Evolutionary conservation across 139 green algal genomes (phyloP), one percentile per base, ranked within the genome.

Genomic region (Pleodorina starrii): DNA sequence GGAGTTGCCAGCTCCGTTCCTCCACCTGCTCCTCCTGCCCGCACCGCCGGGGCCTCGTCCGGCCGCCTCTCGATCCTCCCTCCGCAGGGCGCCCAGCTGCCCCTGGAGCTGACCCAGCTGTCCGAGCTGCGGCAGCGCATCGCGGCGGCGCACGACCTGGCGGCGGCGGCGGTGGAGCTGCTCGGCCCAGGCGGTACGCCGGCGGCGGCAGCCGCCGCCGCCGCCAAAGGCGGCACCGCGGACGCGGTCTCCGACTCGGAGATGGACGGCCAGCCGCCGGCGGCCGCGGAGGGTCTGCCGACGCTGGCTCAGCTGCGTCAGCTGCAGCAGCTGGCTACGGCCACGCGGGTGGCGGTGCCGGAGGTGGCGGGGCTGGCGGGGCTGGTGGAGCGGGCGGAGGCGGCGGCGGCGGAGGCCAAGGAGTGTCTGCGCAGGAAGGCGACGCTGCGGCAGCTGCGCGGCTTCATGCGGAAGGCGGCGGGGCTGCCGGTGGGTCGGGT

Each of bases 81-180:
- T n/a, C n/a, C 51, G 2, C 57, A 86, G 79, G 79, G 50, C 38
- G 38, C 57, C 27, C 25, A 48, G 25, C 66, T 25, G 89, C 94
- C 59, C 71, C 90, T 96, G 21, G 84, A 85, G 11, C 73, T 97
- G 38, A 91, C 92, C 1, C 88, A 95, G 73, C 80, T 92, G 43
- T 66, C 92, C 74, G 29, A 72, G 48, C 90, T 96, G 50, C 86
- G 71, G 7, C 68, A 91, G 75, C 84, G 90, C 16, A 59, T 96
- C 40, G 69, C 79, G 23, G 68, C 74, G 2, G 92, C 73, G 0
- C 71, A 90, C n/a, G 91, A 92, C 83, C 84, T 97, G 74, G 91
- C 63, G 12, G 87, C 93, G 12, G 50, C 85, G 0, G 79, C 94
- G 7, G 38, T 78, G 5, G 11, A 35, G 12, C 84, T 90, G 25